Conservation (phyloP, 2,329 filamentous ascomycete species). For the Elsinoe ampelina region DNA sequence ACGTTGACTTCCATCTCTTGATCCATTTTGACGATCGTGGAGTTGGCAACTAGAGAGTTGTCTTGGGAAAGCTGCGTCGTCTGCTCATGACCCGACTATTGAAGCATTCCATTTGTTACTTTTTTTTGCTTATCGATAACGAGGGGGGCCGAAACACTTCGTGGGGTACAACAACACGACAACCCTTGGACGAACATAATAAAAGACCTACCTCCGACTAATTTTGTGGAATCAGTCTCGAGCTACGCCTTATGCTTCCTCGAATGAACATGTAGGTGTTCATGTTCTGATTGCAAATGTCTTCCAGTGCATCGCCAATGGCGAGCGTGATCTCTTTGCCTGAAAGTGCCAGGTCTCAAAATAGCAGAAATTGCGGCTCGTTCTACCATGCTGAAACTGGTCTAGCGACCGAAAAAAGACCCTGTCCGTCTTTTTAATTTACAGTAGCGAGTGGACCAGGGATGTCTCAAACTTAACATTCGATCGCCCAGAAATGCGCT, state of each 20-base stretch:
- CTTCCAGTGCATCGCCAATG: too few relatives aligned
- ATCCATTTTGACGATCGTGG: neutral
- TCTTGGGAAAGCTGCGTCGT: too few relatives aligned
- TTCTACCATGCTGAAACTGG: neutral
- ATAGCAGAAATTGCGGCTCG: neutral
- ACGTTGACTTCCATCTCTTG: slow-evolving; percentile 20
- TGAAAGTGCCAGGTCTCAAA: neutral
- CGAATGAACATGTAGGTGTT: too few relatives aligned
- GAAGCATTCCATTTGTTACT: neutral
- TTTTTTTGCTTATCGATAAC: slow-evolving; percentile 5
- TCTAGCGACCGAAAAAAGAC: neutral
- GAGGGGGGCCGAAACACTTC: too few relatives aligned
- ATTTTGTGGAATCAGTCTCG: too few relatives aligned
- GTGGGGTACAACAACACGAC: too few relatives aligned
- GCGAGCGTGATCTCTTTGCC: neutral
- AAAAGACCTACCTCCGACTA: too few relatives aligned
- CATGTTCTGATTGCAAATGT: too few relatives aligned
- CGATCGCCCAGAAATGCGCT: neutral
- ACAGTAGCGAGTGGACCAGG: neutral
- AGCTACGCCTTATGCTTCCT: too few relatives aligned
- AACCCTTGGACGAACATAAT: too few relatives aligned
- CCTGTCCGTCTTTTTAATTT: neutral
- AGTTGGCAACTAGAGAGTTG: neutral
- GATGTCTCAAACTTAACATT: slow-evolving; percentile 3
- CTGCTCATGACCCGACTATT: too few relatives aligned